Percentiles rank a stretch among this genome's conserved stretches.
Conservation (phyloP, 805 yeast genomes). For the Metschnikowia reukaufii region DNA sequence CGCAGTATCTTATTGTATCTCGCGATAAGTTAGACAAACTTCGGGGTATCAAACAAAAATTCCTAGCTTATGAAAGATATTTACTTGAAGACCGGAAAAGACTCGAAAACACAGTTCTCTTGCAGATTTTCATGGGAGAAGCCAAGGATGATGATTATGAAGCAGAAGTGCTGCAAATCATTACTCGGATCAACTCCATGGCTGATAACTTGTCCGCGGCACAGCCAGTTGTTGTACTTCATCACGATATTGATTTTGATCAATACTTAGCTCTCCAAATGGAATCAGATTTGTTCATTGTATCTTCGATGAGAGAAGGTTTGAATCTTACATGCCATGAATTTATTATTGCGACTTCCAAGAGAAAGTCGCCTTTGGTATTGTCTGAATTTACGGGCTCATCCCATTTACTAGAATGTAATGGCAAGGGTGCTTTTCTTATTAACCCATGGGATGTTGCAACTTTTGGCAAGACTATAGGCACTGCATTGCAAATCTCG, state of each 20-base stretch:
- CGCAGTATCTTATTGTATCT: slow-evolving; percentile 70
- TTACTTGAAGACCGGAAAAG: slow-evolving; percentile 69
- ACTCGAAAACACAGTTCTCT: slow-evolving; percentile 66
- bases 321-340: slow-evolving; percentile 97
- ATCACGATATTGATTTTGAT: slow-evolving; percentile 83
- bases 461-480: slow-evolving; percentile 62
- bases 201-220: slow-evolving; percentile 67
- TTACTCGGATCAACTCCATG: slow-evolving; percentile 80
- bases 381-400: slow-evolving; percentile 95
- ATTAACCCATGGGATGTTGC: slow-evolving; percentile 90
- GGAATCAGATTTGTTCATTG: slow-evolving; percentile 87
- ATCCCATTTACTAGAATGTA: slow-evolving; percentile 63
- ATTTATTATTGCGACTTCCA: slow-evolving; percentile 71
- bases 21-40: slow-evolving; percentile 87
- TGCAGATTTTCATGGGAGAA: slow-evolving; percentile 75
- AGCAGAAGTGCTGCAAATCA: slow-evolving; percentile 70
- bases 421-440: slow-evolving; percentile 62
- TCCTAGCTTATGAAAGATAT: slow-evolving; percentile 82
- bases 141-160: slow-evolving; percentile 62
- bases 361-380: slow-evolving; percentile 75
- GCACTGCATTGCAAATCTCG: slow-evolving; percentile 64
- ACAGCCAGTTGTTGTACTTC: slow-evolving; percentile 84
- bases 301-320: slow-evolving; percentile 92
- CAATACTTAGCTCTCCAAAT: slow-evolving; percentile 84
- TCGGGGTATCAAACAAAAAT: slow-evolving; percentile 84